A percentile compares a stretch with the other conserved stretches of the same genome.
These are phyloP conservation scores for Entelexis sorbosivorans DNA, from an alignment of 1,139 yeast species.

Conservation along the genomic window DNA sequence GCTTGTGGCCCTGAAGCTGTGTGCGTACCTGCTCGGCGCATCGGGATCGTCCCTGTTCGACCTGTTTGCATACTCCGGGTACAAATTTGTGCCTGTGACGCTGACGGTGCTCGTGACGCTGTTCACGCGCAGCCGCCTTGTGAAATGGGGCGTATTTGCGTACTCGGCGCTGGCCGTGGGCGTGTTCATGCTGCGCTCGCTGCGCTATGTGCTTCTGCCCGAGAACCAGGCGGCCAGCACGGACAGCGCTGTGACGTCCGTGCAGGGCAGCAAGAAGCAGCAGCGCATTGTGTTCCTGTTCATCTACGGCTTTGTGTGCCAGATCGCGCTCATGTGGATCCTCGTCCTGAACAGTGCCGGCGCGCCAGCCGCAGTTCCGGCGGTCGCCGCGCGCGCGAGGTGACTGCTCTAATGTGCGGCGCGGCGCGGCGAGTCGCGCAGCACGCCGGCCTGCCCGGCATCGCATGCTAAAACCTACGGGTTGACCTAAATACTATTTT, in stretches of 20 bases:
- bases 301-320: conserved; percentile 73
- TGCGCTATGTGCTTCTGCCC: conserved; percentile 62
- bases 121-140: conserved; percentile 33
- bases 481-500: no score
- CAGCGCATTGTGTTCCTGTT: conserved; percentile 79
- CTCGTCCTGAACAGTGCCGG: conserved; percentile 24
- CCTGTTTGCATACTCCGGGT: conserved; percentile 80
- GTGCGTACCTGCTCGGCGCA: conserved; percentile 51
- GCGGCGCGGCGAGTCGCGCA: no score
- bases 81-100: conserved; percentile 70
- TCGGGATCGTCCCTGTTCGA: conserved; percentile 54
- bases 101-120: conserved; percentile 28
- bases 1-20: conserved; percentile 47
- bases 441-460: no score
- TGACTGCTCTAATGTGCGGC: no score
- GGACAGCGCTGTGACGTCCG: conserved; percentile 26
- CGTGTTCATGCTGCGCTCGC: conserved; percentile 56
- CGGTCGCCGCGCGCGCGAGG: no score
- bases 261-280: conserved; percentile 52
- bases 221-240: conserved; percentile 30
- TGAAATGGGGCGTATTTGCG: conserved; percentile 35
- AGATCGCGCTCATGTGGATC: conserved; percentile 51
- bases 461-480: no score
- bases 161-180: conserved; percentile 36
- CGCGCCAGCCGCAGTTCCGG: no score